Evolutionary conservation across 768 basidiomycete species (phyloP), one percentile per base, ranked within the genome.

Genomic region (Panaeolus papilionaceus): DNA sequence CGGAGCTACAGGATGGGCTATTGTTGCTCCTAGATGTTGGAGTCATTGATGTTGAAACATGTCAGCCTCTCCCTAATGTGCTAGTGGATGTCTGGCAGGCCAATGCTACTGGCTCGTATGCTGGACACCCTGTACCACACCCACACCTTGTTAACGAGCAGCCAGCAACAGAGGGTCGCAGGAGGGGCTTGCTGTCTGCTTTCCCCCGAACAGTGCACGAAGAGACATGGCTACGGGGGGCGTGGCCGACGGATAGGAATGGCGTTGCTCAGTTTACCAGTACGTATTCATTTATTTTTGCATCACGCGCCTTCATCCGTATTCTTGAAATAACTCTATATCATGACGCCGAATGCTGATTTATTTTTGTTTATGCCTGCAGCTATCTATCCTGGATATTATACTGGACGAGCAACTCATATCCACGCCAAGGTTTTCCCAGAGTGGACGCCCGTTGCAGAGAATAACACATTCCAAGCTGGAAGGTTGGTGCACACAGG

Each of bases 51-150:
- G 83, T 88, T 0, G 83, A 88, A 68, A 87, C 86, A 16, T 88
- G 86, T 75, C 75, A 82, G 67, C 86, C 86, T 4, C 77, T 86
- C 0, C 85, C 85, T 0, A 85, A 88, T 64, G 84, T 85, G 39
- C 79, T 88, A n/a, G 85, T 88, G 3, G 86, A 88, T 67, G 84
- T 88, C 49, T 88, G 86, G 86, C 84, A 85, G 69, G 85, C 86
- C 3, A 88, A 88, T 68, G 83, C 86, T 6, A 88, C 86, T 0
- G 86, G 86, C 0, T 78, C 78, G 64, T 88, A 88, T 67, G 82
- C 85, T n/a, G 85, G 84, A 0, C 86, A 86, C 64, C 86, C 86
- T 0, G 70, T 73, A 0, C 86, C 86, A n/a, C 75, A 75, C 12
- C 82, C 83, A 0, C 78, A 85, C 38, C 77, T 85, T 40, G 69